These are phyloP conservation scores for Beauveria medogensis DNA, from an alignment of 2,329 filamentous ascomycete species.

Conservation along the genomic window DNA sequence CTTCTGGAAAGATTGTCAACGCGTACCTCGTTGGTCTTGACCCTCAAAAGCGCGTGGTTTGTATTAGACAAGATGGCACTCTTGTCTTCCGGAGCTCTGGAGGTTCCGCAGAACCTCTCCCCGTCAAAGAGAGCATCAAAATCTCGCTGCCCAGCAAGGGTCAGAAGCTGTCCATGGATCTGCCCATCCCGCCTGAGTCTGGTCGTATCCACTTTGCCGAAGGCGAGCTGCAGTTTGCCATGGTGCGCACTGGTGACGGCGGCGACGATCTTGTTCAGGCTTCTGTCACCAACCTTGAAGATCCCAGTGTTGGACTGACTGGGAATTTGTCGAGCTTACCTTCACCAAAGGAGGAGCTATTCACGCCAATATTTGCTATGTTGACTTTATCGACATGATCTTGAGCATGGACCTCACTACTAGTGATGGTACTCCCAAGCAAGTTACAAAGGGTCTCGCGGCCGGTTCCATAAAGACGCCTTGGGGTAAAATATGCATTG, in stretches of 20 bases:
- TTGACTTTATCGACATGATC: constrained; percentile 42
- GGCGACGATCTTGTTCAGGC: constrained; percentile 40
- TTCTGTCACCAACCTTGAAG: constrained; percentile 33
- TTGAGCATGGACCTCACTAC: constrained; percentile 40
- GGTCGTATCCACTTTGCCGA: constrained; percentile 38
- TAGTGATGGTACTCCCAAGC: constrained; percentile 24
- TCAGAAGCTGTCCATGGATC: constrained; percentile 27
- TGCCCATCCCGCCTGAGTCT: constrained; percentile 33
- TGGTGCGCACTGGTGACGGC: constrained; percentile 25
- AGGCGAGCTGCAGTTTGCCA: constrained; percentile 34
- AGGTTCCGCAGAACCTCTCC: constrained; percentile 25
- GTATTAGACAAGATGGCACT: constrained; percentile 32
- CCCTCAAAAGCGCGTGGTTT: constrained; percentile 30
- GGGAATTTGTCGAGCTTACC: constrained; percentile 44
- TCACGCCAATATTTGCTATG: constrained; percentile 42
- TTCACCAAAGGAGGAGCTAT: constrained; percentile 30
- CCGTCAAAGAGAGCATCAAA: constrained; percentile 31
- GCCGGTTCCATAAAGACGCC: constrained; percentile 32
- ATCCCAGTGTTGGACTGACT: constrained; percentile 37
- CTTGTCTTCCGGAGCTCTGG: constrained; percentile 35
- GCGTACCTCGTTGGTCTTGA: constrained; percentile 40
- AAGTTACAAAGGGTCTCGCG: constrained; percentile 33
- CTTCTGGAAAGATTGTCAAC: constrained; percentile 22
- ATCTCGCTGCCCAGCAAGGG: constrained; percentile 34
- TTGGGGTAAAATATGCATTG: constrained; percentile 39